phyloP scores from a whole-genome alignment of 208 protist species.

The Pavlovales sp. region DNA sequence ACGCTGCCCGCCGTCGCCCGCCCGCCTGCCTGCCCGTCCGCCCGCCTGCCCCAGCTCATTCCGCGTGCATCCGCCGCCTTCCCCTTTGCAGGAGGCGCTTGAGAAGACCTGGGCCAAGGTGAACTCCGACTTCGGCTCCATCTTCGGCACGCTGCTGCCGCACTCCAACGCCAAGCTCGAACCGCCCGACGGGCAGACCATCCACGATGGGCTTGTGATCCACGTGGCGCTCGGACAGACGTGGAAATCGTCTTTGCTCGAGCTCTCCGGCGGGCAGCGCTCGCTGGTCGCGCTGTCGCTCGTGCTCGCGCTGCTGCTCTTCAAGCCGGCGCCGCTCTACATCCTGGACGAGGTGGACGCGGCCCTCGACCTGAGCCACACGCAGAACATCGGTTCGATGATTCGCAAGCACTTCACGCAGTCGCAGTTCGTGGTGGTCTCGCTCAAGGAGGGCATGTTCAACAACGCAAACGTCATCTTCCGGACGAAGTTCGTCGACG shows the following conservation, averaged over 20 bases:
- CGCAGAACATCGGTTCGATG: slow-evolving; percentile 96
- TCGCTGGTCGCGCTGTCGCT: slow-evolving; percentile 99
- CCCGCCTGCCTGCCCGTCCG: slow-evolving; percentile 1
- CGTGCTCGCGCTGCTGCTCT: slow-evolving; percentile 95
- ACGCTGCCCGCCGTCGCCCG: no score
- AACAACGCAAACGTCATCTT: slow-evolving; percentile 99
- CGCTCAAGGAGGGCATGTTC: slow-evolving; percentile 88
- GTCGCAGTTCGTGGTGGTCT: slow-evolving; percentile 99
- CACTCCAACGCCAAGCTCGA: slow-evolving; percentile 79
- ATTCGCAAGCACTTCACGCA: slow-evolving; percentile 88
- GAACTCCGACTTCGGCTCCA: slow-evolving; percentile 89
- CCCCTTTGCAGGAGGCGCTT: background rate
- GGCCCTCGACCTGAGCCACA: slow-evolving; percentile 98
- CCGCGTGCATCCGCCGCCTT: background rate
- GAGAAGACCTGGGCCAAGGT: slow-evolving; percentile 42
- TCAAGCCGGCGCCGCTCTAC: slow-evolving; percentile 98
- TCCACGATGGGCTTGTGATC: slow-evolving; percentile 37
- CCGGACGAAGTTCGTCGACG: slow-evolving; percentile 87
- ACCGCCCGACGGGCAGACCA: slow-evolving; percentile 64
- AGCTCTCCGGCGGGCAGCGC: slow-evolving; percentile 98
- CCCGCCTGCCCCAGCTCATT: background rate
- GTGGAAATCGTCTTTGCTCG: slow-evolving; percentile 93
- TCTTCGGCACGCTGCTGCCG: slow-evolving; percentile 94
- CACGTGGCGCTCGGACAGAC: slow-evolving; percentile 91
- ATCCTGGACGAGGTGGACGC: slow-evolving; percentile 99